Conservation (phyloP, 148 eudicot genomes). For the Vaccinium darrowii region DNA sequence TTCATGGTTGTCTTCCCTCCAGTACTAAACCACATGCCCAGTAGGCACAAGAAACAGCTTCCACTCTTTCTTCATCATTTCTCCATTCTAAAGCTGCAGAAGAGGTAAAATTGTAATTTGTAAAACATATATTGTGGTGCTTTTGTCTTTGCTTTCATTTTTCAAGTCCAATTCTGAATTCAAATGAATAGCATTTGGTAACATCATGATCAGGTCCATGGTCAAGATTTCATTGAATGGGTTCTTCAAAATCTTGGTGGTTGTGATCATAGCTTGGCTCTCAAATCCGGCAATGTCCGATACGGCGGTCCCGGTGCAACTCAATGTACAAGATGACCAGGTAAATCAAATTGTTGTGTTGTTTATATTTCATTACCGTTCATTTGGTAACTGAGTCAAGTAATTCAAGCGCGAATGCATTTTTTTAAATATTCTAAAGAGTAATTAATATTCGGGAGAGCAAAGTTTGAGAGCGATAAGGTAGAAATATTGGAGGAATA, state of each 20-base stretch:
- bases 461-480: background rate
- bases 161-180: background rate
- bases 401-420: background rate
- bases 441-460: background rate
- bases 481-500: too few relatives aligned
- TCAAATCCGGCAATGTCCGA: slow-evolving; percentile 1
- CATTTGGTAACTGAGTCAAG: background rate
- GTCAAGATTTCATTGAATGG: background rate
- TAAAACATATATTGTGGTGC: background rate
- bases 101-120: background rate
- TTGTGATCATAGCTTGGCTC: background rate
- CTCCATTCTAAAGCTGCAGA: background rate
- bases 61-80: background rate
- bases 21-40: background rate
- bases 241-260: background rate
- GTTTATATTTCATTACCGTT: background rate
- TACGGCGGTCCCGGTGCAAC: slow-evolving; percentile 21
- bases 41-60: background rate
- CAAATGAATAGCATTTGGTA: background rate
- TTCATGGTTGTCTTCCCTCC: slow-evolving; percentile 1
- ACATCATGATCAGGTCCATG: slow-evolving; percentile 7
- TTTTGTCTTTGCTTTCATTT: background rate
- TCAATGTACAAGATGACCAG: slow-evolving; percentile 20
- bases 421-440: too few relatives aligned
- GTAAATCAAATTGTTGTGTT: slow-evolving; percentile 15